Evolutionary conservation across 2,329 filamentous ascomycete genomes (phyloP).

Genomic region (Alternaria sp.): DNA sequence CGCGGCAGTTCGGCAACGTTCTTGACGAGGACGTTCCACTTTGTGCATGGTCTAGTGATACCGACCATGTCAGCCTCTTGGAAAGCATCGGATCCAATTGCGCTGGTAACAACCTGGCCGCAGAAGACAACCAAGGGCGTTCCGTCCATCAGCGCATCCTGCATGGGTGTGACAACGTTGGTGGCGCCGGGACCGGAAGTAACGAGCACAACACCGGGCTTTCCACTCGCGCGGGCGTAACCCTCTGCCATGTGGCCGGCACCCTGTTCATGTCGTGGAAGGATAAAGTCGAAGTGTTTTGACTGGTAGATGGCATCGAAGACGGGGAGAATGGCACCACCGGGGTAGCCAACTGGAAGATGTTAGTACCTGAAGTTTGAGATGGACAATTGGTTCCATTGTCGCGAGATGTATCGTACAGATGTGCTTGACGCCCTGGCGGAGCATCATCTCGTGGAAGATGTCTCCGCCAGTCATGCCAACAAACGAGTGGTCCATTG

Average conservation of each 20-base stretch:
- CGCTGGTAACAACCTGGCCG: slow-evolving; percentile 87
- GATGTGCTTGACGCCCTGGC: slow-evolving; percentile 89
- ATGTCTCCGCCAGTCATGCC: slow-evolving; percentile 96
- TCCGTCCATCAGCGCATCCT: slow-evolving; percentile 93
- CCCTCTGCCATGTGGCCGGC: slow-evolving; percentile 99
- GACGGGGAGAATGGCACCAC: slow-evolving; percentile 94
- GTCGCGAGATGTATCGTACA: slow-evolving; percentile 67
- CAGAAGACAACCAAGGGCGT: slow-evolving; percentile 96
- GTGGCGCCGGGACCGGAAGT: slow-evolving; percentile 97
- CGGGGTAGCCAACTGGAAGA: slow-evolving; percentile 73
- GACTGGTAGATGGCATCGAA: slow-evolving; percentile 99
- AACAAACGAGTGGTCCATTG: slow-evolving; percentile 74
- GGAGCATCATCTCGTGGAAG: slow-evolving; percentile 99
- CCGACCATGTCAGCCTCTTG: slow-evolving; percentile 95
- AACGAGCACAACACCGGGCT: slow-evolving; percentile 93
- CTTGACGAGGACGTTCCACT: slow-evolving; percentile 99
- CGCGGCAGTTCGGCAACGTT: slow-evolving; percentile 90
- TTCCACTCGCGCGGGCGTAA: slow-evolving; percentile 91
- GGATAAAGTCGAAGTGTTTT: slow-evolving; percentile 92
- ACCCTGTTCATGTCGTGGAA: slow-evolving; percentile 95
- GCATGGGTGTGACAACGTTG: slow-evolving; percentile 95
- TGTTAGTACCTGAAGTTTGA: slow-evolving; percentile 24
- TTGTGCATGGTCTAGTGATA: slow-evolving; percentile 93
- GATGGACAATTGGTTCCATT: not conserved
- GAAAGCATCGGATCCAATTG: slow-evolving; percentile 95